Base-by-base conservation (phyloP, 2,329 filamentous ascomycete species). In the Zymoseptoria ardabiliae region DNA sequence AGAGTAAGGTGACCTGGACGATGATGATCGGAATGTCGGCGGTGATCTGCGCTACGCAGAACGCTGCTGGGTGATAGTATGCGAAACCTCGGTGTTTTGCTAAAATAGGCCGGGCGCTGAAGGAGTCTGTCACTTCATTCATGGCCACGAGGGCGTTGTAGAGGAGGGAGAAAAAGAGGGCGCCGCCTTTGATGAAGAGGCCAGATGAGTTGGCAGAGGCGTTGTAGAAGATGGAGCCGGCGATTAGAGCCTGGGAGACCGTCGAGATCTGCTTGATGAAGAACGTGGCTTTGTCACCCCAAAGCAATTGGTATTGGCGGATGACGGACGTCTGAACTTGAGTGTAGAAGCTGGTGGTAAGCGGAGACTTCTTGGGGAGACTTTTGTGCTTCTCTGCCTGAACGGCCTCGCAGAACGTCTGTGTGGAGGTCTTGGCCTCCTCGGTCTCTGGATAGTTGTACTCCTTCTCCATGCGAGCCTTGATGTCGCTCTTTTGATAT, bases 151-250 rank as follows among this genome's bases (percentile, higher is more conserved):
- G 72, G 58, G 80, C 77, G 68, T 87, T 85, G 71, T 82, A 85
- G 0, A 89, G 74, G 0, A 88, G 75, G 0, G 85, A 76, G 55
- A 88, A 81, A 76, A 89, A 89, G 4, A 86, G 73, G 0, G 85
- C 80, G 56, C 86, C 87, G 0, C 80, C 79, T 65, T 87, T 87
- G 65, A 82, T 69, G 69, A 89, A 89, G 0, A 89, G 72, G 8
- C 86, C 86, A 0, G 73, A 77, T 0, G 84, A 82, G 54, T 80
- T 83, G 22, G 74, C 60, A 0, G 85, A 80, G 0, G 85, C 82
- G 58, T 85, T 79, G 72, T 88, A 89, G 72, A 89, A 89, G 3
- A 89, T 77, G 0, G 85, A 88, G 6, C 85, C 86, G 1, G 81
- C 77, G 59, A 89, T 82, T 4, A 89, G 71, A 0, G 85, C 84